A percentile compares a stretch with the other conserved stretches of the same genome.
Conservation (phyloP, 257 asterid species). For the Agastache rugosa region DNA sequence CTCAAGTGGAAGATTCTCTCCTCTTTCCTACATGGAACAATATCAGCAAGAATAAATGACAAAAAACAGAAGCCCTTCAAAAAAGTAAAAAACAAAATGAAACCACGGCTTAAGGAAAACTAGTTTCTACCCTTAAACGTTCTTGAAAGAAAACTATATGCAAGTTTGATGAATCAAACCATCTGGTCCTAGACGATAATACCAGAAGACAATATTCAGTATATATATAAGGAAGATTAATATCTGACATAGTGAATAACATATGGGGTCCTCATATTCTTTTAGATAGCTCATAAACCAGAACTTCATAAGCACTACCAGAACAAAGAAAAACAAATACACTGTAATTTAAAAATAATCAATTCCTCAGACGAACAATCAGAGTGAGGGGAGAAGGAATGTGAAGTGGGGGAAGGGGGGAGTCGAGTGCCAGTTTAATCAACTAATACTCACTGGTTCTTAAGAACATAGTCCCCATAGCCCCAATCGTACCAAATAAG, state of each 20-base stretch:
- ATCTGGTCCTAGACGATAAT: not conserved
- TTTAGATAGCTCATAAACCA: constrained; percentile 14
- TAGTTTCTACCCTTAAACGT: constrained; percentile 14
- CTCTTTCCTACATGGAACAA: constrained; percentile 81
- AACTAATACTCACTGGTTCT: constrained; percentile 20
- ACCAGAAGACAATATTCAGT: not conserved
- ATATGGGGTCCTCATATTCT: not conserved
- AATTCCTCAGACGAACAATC: not conserved
- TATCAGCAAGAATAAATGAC: constrained; percentile 32
- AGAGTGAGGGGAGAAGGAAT: not conserved
- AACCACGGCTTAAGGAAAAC: constrained; percentile 5
- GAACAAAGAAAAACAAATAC: not conserved
- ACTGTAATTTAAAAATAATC: constrained; percentile 3
- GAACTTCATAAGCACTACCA: constrained; percentile 2
- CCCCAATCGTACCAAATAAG: constrained; percentile 5
- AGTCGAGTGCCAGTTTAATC: not conserved
- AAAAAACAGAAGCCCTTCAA: constrained; percentile 15
- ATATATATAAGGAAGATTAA: constrained; percentile 16
- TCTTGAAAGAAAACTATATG: constrained; percentile 5
- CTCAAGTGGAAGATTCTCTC: constrained; percentile 91
- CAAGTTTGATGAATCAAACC: not conserved
- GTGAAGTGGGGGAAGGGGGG: not conserved
- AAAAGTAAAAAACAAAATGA: not conserved
- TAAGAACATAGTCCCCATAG: not conserved
- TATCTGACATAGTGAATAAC: not conserved